These are phyloP conservation scores for Amphicarpaea edgeworthii DNA, from an alignment of 306 rosid species.

Conservation along the genomic window DNA sequence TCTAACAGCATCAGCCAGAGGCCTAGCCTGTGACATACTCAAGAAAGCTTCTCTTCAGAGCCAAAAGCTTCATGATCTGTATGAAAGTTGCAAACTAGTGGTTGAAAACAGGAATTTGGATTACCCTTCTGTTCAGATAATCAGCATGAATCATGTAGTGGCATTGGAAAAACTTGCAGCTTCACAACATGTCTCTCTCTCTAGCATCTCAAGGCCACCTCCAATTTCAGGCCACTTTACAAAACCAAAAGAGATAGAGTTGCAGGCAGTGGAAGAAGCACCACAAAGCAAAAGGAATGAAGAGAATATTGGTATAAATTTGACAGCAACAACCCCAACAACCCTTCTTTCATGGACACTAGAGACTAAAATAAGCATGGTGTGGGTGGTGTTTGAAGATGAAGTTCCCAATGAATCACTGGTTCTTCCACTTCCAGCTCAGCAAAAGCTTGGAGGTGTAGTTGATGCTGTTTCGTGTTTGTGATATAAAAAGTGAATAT, in stretches of 20 bases:
- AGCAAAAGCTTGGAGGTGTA: constrained; percentile 41
- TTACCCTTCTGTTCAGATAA: constrained; percentile 65
- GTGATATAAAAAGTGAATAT: constrained; percentile 26
- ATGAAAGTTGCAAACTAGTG: constrained; percentile 55
- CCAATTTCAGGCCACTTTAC: constrained; percentile 32
- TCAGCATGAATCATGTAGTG: constrained; percentile 54
- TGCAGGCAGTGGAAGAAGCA: constrained; percentile 41
- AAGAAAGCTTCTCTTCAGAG: constrained; percentile 60
- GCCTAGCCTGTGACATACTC: constrained; percentile 62
- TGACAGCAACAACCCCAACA: constrained; percentile 40
- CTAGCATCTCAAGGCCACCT: constrained; percentile 41
- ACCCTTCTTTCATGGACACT: constrained; percentile 57
- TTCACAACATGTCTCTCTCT: constrained; percentile 42
- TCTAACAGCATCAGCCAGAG: constrained; percentile 56
- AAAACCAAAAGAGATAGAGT: constrained; percentile 45
- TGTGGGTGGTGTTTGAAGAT: constrained; percentile 75
- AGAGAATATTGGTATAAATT: constrained; percentile 45
- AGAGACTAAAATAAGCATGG: constrained; percentile 71
- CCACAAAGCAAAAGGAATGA: constrained; percentile 43
- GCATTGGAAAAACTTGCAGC: constrained; percentile 49
- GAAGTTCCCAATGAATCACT: constrained; percentile 51
- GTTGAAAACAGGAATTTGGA: constrained; percentile 61
- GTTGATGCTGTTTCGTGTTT: constrained; percentile 30
- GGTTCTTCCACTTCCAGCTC: constrained; percentile 44
- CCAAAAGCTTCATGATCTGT: constrained; percentile 61